Evolutionary conservation across 768 basidiomycete species (phyloP).

Genomic region (Mycena pura): DNA sequence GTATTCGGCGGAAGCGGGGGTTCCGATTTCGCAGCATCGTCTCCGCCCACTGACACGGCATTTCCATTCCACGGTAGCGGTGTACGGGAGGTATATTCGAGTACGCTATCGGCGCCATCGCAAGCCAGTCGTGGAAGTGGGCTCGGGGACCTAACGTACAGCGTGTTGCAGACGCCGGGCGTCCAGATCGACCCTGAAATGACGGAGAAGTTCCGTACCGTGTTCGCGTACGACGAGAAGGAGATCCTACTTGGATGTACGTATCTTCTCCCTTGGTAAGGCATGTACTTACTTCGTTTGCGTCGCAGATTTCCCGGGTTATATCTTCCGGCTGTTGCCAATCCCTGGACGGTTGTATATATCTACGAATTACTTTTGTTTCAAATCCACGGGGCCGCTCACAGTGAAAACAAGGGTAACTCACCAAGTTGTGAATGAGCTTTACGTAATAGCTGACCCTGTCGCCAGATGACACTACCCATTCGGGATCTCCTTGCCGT

Average conservation of each 20-base stretch:
- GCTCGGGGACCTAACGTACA: conserved; percentile 72
- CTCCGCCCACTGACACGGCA: conserved; percentile 34
- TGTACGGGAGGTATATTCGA: conserved; percentile 68
- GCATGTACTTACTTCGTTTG: conserved; percentile 15
- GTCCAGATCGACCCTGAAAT: conserved; percentile 65
- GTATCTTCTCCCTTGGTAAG: conserved; percentile 38
- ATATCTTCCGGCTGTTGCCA: conserved; percentile 88
- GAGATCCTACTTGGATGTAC: conserved; percentile 88
- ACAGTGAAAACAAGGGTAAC: conserved; percentile 83
- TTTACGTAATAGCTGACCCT: conserved; percentile 2
- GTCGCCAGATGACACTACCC: conserved; percentile 88
- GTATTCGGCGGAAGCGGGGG: conserved; percentile 43
- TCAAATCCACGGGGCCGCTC: conserved; percentile 86
- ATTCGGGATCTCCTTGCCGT: conserved; percentile 85
- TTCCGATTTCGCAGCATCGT: conserved; percentile 33
- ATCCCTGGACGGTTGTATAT: conserved; percentile 88
- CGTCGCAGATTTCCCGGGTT: conserved; percentile 85
- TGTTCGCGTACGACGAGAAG: conserved; percentile 89
- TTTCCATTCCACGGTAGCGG: conserved; percentile 37
- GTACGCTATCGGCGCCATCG: conserved; percentile 34
- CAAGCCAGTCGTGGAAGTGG: conserved; percentile 45
- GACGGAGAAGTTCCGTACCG: conserved; percentile 75
- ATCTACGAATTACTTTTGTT: conserved; percentile 93
- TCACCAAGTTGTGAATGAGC: conserved; percentile 7
- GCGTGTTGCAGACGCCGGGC: conserved; percentile 80